Evolutionary conservation across 495 filamentous ascomycete species (phyloP).

Genomic region (Trichoderma erinaceum): DNA sequence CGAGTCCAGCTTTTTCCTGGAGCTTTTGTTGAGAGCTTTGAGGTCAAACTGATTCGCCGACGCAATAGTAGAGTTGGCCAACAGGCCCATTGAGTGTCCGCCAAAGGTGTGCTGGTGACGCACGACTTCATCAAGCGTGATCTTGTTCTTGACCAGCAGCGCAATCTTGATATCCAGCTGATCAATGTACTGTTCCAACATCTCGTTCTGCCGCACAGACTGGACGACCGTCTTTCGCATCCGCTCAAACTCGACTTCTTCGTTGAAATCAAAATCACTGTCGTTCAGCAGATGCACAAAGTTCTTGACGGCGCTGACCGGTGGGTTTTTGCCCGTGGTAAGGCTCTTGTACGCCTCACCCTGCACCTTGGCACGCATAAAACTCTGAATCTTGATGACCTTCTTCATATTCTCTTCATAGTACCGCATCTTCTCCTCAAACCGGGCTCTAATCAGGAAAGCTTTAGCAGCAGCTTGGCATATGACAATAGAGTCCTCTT

Average conservation of each 20-base stretch:
- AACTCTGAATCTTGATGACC: slow-evolving; percentile 97
- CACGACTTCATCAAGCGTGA: slow-evolving; percentile 95
- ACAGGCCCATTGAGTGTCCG: slow-evolving; percentile 77
- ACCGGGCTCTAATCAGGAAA: slow-evolving; percentile 63
- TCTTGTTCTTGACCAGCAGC: slow-evolving; percentile 97
- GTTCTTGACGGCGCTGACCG: slow-evolving; percentile 91
- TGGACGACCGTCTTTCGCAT: slow-evolving; percentile 91
- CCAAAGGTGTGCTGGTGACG: slow-evolving; percentile 96
- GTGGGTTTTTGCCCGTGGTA: slow-evolving; percentile 94
- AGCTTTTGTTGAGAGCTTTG: slow-evolving; percentile 95
- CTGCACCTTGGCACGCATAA: slow-evolving; percentile 86
- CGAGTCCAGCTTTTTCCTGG: slow-evolving; percentile 85
- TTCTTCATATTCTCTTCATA: slow-evolving; percentile 97
- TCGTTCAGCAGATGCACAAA: slow-evolving; percentile 98
- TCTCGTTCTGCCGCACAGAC: slow-evolving; percentile 92
- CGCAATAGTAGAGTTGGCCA: slow-evolving; percentile 79
- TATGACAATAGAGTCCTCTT: slow-evolving; percentile 67
- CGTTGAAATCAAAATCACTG: slow-evolving; percentile 97
- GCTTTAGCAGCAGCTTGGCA: slow-evolving; percentile 73
- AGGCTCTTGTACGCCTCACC: slow-evolving; percentile 96
- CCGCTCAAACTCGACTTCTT: slow-evolving; percentile 93
- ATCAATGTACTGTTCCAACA: slow-evolving; percentile 95
- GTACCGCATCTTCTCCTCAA: slow-evolving; percentile 77
- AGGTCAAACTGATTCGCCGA: slow-evolving; percentile 92
- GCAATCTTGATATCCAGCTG: slow-evolving; percentile 99